Conservation (phyloP, 495 filamentous ascomycete genomes). For the Penicillium pulvis region DNA sequence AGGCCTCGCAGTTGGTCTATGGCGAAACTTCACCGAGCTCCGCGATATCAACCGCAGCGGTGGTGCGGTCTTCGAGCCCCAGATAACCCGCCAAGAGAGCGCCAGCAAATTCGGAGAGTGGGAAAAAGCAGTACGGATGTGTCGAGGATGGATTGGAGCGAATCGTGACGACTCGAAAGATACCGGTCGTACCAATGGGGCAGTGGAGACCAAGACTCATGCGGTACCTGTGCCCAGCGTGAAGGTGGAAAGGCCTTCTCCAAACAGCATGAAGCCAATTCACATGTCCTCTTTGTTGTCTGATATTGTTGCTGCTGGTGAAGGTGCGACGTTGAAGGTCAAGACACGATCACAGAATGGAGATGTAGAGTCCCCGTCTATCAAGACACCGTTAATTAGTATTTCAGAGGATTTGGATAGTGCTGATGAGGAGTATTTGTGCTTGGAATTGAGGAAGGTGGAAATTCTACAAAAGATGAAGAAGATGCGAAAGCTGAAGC, state of each 20-base stretch:
- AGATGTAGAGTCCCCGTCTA: constrained; percentile 17
- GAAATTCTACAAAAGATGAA: constrained; percentile 47
- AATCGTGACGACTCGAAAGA: constrained; percentile 2
- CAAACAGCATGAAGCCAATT: background rate
- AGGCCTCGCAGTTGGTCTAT: constrained; percentile 81
- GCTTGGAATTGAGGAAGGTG: constrained; percentile 41
- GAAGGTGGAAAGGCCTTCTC: background rate
- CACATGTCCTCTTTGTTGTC: constrained; percentile 2
- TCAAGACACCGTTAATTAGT: constrained; percentile 24
- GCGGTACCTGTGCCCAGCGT: background rate
- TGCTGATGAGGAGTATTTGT: constrained; percentile 45
- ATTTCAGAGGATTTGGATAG: constrained; percentile 37
- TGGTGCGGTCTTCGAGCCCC: constrained; percentile 72
- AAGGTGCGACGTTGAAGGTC: constrained; percentile 8
- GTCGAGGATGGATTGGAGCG: constrained; percentile 66
- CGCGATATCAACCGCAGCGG: constrained; percentile 73
- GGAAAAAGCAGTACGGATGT: constrained; percentile 86
- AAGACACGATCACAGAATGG: constrained; percentile 19
- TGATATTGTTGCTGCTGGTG: constrained; percentile 1
- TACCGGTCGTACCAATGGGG: background rate
- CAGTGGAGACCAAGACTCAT: background rate
- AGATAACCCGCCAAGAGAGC: constrained; percentile 61
- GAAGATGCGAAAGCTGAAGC: constrained; percentile 33
- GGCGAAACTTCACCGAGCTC: constrained; percentile 79
- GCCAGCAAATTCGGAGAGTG: constrained; percentile 70